Conservation (phyloP, 768 basidiomycete genomes). For the Xerocomus brunneocitrinus region DNA sequence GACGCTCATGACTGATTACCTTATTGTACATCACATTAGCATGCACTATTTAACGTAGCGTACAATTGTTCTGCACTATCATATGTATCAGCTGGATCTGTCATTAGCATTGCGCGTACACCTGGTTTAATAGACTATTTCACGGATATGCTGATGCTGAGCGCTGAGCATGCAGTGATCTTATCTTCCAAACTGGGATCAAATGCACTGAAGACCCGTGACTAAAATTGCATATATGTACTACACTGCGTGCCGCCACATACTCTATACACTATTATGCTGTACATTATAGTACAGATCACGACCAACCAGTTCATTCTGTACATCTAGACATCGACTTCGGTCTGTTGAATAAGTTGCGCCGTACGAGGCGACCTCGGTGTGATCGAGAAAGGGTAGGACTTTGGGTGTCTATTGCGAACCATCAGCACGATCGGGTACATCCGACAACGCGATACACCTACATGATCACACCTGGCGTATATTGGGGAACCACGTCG, state of each 20-base stretch:
- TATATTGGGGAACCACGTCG: slow-evolving; percentile 23
- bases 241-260: background rate
- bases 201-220: background rate
- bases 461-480: slow-evolving; percentile 24
- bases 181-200: background rate
- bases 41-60: slow-evolving; percentile 15
- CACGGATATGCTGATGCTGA: background rate
- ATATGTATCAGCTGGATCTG: slow-evolving; percentile 22
- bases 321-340: slow-evolving; percentile 1
- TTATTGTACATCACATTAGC: slow-evolving; percentile 12
- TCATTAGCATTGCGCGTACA: background rate
- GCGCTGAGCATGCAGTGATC: background rate
- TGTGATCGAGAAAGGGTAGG: slow-evolving; percentile 19
- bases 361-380: slow-evolving; percentile 10
- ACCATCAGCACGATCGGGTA: background rate
- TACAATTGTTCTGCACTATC: slow-evolving; percentile 15
- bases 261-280: background rate
- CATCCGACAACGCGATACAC: background rate
- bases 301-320: background rate
- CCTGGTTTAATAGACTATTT: background rate
- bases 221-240: background rate
- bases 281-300: background rate
- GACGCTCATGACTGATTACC: slow-evolving; percentile 7
- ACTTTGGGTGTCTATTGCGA: slow-evolving; percentile 10
- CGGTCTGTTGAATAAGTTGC: slow-evolving; percentile 14